Percentiles rank a stretch among this genome's conserved stretches.
These are phyloP conservation scores for Glebionis coronaria DNA, from an alignment of 129 eudicot genomes.

Conservation along the genomic window DNA sequence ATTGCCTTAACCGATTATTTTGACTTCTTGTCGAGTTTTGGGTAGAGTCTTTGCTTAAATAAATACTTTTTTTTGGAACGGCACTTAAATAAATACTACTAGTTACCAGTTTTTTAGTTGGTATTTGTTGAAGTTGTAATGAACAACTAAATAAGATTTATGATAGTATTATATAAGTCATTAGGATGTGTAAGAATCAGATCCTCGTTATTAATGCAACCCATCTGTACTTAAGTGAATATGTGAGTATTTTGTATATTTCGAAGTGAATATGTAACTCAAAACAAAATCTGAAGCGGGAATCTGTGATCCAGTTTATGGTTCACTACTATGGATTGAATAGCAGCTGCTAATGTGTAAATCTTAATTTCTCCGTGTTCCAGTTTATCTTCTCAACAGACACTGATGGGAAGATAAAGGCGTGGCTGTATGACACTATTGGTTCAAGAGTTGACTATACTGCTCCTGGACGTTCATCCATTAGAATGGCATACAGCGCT, in stretches of 20 bases:
- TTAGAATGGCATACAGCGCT: conserved; percentile 69
- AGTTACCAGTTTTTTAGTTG: too few species aligned
- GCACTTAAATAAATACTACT: too few species aligned
- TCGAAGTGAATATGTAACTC: not conserved
- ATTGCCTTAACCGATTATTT: too few species aligned
- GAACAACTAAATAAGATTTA: not conserved
- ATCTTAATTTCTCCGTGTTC: conserved; percentile 1
- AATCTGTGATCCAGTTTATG: not conserved
- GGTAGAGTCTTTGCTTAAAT: too few species aligned
- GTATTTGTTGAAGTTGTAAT: not conserved
- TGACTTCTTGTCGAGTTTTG: too few species aligned
- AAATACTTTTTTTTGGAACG: too few species aligned
- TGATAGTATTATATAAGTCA: not conserved
- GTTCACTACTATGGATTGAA: not conserved
- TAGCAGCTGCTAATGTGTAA: conserved; percentile 11
- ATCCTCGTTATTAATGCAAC: too few species aligned
- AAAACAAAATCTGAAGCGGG: too few species aligned
- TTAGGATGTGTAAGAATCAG: too few species aligned
- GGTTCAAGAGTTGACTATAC: conserved; percentile 81
- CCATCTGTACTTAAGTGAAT: too few species aligned
- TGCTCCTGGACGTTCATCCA: conserved; percentile 81
- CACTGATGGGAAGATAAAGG: conserved; percentile 77
- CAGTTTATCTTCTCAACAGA: conserved; percentile 82
- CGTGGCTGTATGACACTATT: conserved; percentile 72
- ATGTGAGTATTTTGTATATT: too few species aligned